These are phyloP conservation scores for Cladophialophora exuberans DNA, from an alignment of 2,329 filamentous ascomycete species.

Conservation along the genomic window DNA sequence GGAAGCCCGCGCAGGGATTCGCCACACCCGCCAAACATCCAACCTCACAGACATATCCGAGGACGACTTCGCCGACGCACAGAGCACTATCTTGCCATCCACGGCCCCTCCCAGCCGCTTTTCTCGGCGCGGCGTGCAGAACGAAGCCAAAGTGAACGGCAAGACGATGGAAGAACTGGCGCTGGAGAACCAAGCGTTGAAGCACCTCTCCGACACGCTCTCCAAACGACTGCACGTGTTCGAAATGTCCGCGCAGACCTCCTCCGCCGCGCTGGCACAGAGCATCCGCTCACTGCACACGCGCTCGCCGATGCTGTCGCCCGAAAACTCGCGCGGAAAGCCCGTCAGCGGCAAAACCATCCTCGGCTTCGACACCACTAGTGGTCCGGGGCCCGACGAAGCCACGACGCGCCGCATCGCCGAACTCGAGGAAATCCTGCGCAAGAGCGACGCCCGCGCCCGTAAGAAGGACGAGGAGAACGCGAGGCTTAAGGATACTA, in stretches of 20 bases:
- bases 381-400: constrained; percentile 48
- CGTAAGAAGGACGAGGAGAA: constrained; percentile 66
- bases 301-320: constrained; percentile 33
- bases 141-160: constrained; percentile 35
- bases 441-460: constrained; percentile 61
- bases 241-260: constrained; percentile 88
- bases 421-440: constrained; percentile 71
- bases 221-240: constrained; percentile 89
- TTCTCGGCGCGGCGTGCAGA: constrained; percentile 9
- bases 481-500: constrained; percentile 59
- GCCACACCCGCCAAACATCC: constrained; percentile 37
- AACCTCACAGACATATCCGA: constrained; percentile 66
- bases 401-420: constrained; percentile 55
- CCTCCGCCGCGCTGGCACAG: constrained; percentile 81
- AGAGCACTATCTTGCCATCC: constrained; percentile 59
- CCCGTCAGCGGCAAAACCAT: constrained; percentile 8
- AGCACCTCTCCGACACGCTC: constrained; percentile 82
- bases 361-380: not conserved
- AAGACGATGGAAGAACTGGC: constrained; percentile 86
- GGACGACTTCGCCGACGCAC: constrained; percentile 88
- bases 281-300: constrained; percentile 62
- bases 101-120: constrained; percentile 29
- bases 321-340: constrained; percentile 34
- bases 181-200: constrained; percentile 84
- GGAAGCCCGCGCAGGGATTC: constrained; percentile 38